A percentile compares a stretch with the other conserved stretches of the same genome.
Conservation (phyloP, 1,284 basidiomycete genomes). For the Meira nashicola region DNA sequence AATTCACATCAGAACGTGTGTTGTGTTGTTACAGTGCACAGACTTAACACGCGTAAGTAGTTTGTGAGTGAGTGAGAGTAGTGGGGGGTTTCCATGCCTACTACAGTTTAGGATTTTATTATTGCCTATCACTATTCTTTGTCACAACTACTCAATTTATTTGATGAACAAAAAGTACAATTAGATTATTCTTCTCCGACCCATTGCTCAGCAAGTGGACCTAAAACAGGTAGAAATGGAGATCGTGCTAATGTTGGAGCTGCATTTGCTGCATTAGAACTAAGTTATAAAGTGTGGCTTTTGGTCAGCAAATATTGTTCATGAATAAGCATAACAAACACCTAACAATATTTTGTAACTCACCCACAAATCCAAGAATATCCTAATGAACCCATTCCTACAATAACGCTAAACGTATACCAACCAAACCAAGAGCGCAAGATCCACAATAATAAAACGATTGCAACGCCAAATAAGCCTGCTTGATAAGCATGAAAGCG, state of each 20-base stretch:
- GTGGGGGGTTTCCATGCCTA: no score
- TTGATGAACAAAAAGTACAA: no score
- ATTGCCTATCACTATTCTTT: no score
- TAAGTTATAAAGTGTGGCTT: neutral
- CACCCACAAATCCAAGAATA: constrained; percentile 48
- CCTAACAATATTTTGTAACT: no score
- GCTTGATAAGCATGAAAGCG: constrained; percentile 46
- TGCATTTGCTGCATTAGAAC: constrained; percentile 11
- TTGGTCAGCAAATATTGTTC: neutral
- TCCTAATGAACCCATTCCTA: constrained; percentile 39
- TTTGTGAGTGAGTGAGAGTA: no score
- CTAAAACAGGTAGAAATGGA: constrained; percentile 13
- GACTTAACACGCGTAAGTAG: no score
- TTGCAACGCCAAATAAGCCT: constrained; percentile 28
- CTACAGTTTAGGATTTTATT: no score
- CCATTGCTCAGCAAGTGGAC: constrained; percentile 18
- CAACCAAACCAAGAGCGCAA: constrained; percentile 31
- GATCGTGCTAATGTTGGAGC: constrained; percentile 13
- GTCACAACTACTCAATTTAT: no score
- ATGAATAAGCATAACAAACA: no score
- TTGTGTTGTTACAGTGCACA: no score
- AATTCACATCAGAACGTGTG: no score
- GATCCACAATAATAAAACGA: constrained; percentile 32
- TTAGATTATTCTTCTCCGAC: constrained; percentile 16
- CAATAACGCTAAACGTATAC: constrained; percentile 37